Percentiles rank a stretch among this genome's conserved stretches.
Conservation (phyloP, 2,329 filamentous ascomycete genomes). For the Fusarium avenaceum region DNA sequence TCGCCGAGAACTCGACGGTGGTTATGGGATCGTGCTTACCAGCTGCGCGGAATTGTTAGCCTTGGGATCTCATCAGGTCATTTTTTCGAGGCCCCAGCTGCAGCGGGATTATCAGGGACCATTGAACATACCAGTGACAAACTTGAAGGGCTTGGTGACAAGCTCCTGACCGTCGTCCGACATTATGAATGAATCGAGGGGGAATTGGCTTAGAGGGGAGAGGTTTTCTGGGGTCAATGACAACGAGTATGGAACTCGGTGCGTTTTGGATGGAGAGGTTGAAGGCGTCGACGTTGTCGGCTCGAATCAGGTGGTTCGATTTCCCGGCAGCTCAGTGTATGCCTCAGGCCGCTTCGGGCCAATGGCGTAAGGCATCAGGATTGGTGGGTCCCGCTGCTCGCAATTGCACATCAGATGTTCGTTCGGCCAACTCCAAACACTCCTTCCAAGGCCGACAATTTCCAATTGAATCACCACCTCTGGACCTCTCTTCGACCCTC, state of each 20-base stretch:
- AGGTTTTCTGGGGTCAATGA: slow-evolving; percentile 51
- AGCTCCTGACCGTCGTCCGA: slow-evolving; percentile 81
- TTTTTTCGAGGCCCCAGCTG: slow-evolving; percentile 49
- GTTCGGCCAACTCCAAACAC: slow-evolving; percentile 52
- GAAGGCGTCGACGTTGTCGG: slow-evolving; percentile 54
- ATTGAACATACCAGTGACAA: slow-evolving; percentile 88
- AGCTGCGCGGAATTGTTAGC: slow-evolving; percentile 61
- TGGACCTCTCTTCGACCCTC: slow-evolving; percentile 49
- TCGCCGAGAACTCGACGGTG: slow-evolving; percentile 35
- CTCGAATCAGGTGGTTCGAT: slow-evolving; percentile 60
- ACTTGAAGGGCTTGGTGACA: slow-evolving; percentile 99
- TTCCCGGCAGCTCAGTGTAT: slow-evolving; percentile 50
- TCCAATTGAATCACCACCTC: slow-evolving; percentile 52
- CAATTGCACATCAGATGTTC: slow-evolving; percentile 56
- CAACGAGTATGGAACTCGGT: slow-evolving; percentile 54
- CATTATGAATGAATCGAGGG: slow-evolving; percentile 73
- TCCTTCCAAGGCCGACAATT: slow-evolving; percentile 50
- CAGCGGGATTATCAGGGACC: slow-evolving; percentile 54
- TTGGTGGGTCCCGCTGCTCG: slow-evolving; percentile 50
- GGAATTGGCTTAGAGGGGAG: slow-evolving; percentile 44
- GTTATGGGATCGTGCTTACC: slow-evolving; percentile 55
- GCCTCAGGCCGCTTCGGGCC: slow-evolving; percentile 57
- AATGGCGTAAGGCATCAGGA: slow-evolving; percentile 55
- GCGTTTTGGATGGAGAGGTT: slow-evolving; percentile 51
- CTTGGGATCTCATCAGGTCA: slow-evolving; percentile 56